phyloP scores from a whole-genome alignment of 1,284 basidiomycete species.

The Hypsizygus ulmarius region DNA sequence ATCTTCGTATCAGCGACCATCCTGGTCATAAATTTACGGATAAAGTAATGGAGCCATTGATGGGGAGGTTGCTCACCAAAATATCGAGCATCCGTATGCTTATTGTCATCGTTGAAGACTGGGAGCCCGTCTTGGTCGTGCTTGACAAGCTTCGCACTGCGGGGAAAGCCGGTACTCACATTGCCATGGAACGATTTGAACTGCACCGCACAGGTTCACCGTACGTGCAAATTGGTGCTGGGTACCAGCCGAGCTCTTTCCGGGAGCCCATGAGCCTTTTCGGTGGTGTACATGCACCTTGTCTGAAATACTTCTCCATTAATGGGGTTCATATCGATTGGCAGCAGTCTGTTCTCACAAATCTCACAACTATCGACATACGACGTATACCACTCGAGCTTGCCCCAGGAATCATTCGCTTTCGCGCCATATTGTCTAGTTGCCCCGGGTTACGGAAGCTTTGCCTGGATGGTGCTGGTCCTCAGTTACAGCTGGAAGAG shows the following conservation, averaged over 20 bases:
- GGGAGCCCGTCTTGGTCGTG: conserved; percentile 47
- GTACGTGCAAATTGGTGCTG: conserved; percentile 42
- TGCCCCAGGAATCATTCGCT: conserved; percentile 44
- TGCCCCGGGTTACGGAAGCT: conserved; percentile 52
- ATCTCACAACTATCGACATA: conserved; percentile 59
- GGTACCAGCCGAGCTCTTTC: conserved; percentile 32
- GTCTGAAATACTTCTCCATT: conserved; percentile 46
- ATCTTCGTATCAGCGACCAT: conserved; percentile 53
- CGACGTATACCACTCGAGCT: conserved; percentile 51
- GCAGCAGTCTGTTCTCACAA: conserved; percentile 39
- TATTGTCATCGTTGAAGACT: conserved; percentile 49
- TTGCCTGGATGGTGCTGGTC: conserved; percentile 57
- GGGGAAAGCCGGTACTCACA: conserved; percentile 31
- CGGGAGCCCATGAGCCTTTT: conserved; percentile 41
- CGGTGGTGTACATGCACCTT: conserved; percentile 40
- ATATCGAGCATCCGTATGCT: conserved; percentile 53
- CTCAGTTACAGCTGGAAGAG: conserved; percentile 32
- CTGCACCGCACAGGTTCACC: conserved; percentile 50
- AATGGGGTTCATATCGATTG: conserved; percentile 60
- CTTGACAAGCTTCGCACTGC: conserved; percentile 44
- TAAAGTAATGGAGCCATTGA: conserved; percentile 41
- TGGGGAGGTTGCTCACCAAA: conserved; percentile 47
- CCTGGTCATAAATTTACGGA: conserved; percentile 34
- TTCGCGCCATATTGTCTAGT: conserved; percentile 47
- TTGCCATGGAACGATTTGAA: conserved; percentile 53